Evolutionary conservation across 495 filamentous ascomycete genomes (phyloP).

Genomic region (Penicillium pancosmium): DNA sequence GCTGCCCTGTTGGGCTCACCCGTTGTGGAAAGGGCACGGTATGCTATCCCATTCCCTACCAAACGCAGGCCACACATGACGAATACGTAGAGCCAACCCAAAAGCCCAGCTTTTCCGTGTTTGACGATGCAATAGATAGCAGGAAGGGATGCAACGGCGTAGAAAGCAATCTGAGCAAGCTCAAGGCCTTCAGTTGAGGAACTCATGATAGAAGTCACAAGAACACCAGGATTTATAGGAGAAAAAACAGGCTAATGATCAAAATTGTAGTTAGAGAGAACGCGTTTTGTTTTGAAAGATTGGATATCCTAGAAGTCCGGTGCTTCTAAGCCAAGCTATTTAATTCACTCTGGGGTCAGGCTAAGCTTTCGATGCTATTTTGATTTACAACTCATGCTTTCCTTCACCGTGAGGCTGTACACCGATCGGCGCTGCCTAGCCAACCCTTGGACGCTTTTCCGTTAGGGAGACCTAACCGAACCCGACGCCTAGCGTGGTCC

Average conservation of each 20-base stretch:
- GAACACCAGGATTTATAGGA: not conserved
- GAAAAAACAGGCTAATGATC: no score
- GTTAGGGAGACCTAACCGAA: conserved; percentile 4
- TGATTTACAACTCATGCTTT: not conserved
- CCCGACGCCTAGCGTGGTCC: not conserved
- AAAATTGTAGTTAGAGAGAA: no score
- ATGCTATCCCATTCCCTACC: conserved; percentile 36
- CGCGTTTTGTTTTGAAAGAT: not conserved
- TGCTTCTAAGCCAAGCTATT: not conserved
- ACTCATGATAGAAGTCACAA: conserved; percentile 5
- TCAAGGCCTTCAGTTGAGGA: conserved; percentile 28
- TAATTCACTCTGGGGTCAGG: not conserved
- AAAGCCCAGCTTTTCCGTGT: conserved; percentile 37
- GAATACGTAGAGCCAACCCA: conserved; percentile 45
- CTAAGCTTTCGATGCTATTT: not conserved
- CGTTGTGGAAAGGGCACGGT: conserved; percentile 23
- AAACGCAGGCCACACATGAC: conserved; percentile 41
- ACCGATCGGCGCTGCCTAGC: not conserved
- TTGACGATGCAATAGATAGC: conserved; percentile 33
- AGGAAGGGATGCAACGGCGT: conserved; percentile 33
- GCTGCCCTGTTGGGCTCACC: conserved; percentile 23
- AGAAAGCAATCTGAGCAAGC: conserved; percentile 38
- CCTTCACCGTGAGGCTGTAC: not conserved
- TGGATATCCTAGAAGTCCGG: not conserved
- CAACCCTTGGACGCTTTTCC: not conserved